Percentiles rank a stretch among this genome's conserved stretches.
These are phyloP conservation scores for Penicillium sp. DNA, from an alignment of 2,329 filamentous ascomycete genomes.

Conservation along the genomic window DNA sequence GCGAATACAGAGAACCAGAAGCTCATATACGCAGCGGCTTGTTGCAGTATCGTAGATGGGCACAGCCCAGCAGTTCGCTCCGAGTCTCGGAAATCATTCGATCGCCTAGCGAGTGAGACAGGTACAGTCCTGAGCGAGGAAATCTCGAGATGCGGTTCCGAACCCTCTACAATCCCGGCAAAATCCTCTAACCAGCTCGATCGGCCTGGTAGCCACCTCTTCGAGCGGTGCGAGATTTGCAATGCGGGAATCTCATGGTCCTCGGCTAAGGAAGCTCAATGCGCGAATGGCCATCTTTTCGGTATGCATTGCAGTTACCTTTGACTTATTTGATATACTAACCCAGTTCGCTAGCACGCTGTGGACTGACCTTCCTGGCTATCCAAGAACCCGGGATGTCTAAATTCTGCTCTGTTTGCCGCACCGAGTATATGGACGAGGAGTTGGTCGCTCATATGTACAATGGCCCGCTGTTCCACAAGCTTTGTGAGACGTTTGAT, in stretches of 20 bases:
- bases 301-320: constrained; percentile 30
- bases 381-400: constrained; percentile 55
- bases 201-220: constrained; percentile 27
- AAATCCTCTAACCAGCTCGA: constrained; percentile 25
- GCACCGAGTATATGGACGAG: constrained; percentile 49
- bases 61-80: constrained; percentile 22
- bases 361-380: constrained; percentile 53
- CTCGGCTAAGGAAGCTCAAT: constrained; percentile 48
- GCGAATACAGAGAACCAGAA: constrained; percentile 27
- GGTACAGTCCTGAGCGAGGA: constrained; percentile 34
- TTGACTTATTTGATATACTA: background rate
- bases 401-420: constrained; percentile 56
- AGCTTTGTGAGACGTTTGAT: constrained; percentile 35
- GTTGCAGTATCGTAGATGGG: constrained; percentile 34
- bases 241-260: constrained; percentile 48
- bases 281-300: constrained; percentile 53
- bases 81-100: constrained; percentile 26
- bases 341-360: constrained; percentile 43
- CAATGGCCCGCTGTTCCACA: constrained; percentile 16
- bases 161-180: constrained; percentile 18
- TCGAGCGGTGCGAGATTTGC: constrained; percentile 56
- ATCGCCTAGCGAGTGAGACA: constrained; percentile 27
- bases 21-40: constrained; percentile 37
- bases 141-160: constrained; percentile 24
- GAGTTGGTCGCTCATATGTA: constrained; percentile 30